Evolutionary conservation across 345 rosid genomes (phyloP).

Genomic region (Ailanthus altissimus): DNA sequence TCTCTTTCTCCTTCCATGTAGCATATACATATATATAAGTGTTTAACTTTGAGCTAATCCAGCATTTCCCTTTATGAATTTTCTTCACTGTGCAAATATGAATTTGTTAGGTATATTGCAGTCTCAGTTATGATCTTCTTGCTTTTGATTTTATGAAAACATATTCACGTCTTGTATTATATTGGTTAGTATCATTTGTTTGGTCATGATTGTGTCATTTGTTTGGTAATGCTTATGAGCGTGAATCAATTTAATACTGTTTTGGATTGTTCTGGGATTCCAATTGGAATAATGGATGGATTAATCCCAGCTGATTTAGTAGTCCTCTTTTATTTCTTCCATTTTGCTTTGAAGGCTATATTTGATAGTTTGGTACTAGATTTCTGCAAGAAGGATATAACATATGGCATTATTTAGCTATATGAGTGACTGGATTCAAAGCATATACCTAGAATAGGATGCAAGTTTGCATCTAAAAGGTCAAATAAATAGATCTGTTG

Average conservation of each 20-base stretch:
- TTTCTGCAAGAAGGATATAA: not conserved
- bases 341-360: not conserved
- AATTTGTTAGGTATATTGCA: not conserved
- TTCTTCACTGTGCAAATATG: not conserved
- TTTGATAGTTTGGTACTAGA: not conserved
- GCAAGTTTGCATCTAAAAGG: not conserved
- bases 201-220: not conserved
- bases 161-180: not conserved
- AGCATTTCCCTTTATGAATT: not conserved
- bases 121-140: not conserved
- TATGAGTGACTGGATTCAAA: constrained; percentile 4
- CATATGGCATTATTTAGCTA: not conserved
- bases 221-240: not conserved
- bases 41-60: not conserved
- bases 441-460: not conserved
- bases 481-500: not conserved
- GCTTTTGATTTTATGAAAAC: not conserved
- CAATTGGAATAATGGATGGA: not conserved
- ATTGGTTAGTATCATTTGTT: not conserved
- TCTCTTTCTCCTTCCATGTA: constrained; percentile 18
- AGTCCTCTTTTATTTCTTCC: not conserved
- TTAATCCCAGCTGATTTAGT: not conserved
- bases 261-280: not conserved
- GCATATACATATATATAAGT: not conserved
- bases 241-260: not conserved